phyloP scores from a whole-genome alignment of 179 eudicot species.

The Drosera spatulata region DNA sequence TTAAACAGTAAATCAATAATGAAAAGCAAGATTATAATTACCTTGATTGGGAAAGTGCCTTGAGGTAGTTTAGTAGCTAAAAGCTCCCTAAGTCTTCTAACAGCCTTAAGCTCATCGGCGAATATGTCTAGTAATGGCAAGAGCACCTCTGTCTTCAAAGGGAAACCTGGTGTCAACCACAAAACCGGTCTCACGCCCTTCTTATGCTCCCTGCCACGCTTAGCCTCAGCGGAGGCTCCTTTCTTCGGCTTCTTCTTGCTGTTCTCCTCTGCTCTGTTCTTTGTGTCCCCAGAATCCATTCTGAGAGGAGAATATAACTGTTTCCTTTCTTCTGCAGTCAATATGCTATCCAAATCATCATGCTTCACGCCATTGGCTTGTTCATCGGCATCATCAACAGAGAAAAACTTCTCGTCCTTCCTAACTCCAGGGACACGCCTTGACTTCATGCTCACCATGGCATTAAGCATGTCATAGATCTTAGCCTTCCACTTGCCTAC shows the following conservation, averaged over 20 bases:
- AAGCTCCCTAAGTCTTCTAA: conserved; percentile 86
- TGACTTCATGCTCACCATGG: conserved; percentile 64
- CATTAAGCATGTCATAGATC: conserved; percentile 78
- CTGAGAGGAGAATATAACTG: conserved; percentile 83
- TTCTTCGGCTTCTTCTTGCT: conserved; percentile 52
- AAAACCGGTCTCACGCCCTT: conserved; percentile 72
- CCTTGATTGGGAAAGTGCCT: conserved; percentile 98
- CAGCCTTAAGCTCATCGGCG: conserved; percentile 90
- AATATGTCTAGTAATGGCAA: conserved; percentile 86
- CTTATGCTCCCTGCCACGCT: no score
- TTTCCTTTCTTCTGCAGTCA: conserved; percentile 81
- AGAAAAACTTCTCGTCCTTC: conserved; percentile 64
- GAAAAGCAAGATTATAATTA: no score
- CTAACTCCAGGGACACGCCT: conserved; percentile 31
- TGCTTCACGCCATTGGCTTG: conserved; percentile 44
- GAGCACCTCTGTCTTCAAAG: conserved; percentile 87
- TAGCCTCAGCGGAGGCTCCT: no score
- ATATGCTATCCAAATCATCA: conserved; percentile 53
- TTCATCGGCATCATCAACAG: conserved; percentile 51
- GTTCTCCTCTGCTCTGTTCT: conserved; percentile 26
- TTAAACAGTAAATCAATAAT: no score
- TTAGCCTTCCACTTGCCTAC: conserved; percentile 85
- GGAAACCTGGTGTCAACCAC: conserved; percentile 92
- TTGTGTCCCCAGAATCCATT: no score
- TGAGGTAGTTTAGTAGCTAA: conserved; percentile 90